These are phyloP conservation scores for Sarcodon aspratus DNA, from an alignment of 768 basidiomycete species.

Conservation along the genomic window DNA sequence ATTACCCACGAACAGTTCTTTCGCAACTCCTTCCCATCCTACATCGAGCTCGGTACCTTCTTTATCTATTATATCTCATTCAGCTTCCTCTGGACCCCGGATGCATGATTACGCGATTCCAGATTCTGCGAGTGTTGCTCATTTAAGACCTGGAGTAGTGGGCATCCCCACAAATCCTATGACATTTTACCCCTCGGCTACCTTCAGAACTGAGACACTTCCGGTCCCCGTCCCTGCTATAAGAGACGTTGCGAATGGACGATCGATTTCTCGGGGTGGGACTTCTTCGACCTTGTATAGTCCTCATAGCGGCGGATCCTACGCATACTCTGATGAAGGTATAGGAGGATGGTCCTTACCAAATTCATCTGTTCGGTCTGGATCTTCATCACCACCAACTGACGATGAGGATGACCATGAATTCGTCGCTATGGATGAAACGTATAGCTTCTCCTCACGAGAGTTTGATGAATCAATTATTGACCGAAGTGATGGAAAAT, in stretches of 20 bases:
- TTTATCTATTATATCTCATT: slow-evolving; percentile 10
- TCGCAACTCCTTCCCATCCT: slow-evolving; percentile 11
- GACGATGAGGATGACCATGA: neutral
- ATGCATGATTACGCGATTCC: slow-evolving; percentile 57
- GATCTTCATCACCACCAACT: slow-evolving; percentile 11
- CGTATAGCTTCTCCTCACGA: neutral
- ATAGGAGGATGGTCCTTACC: slow-evolving; percentile 41
- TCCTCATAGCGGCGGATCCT: too few relatives aligned
- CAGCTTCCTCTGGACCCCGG: slow-evolving; percentile 38
- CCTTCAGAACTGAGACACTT: too few relatives aligned
- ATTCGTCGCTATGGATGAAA: neutral
- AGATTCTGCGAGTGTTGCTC: slow-evolving; percentile 2
- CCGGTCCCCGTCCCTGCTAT: too few relatives aligned
- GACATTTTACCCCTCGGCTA: too few relatives aligned
- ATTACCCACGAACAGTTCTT: slow-evolving; percentile 2
- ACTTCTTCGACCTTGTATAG: too few relatives aligned
- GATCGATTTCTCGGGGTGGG: too few relatives aligned
- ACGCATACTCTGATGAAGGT: slow-evolving; percentile 5
- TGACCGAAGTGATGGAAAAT: slow-evolving; percentile 24
- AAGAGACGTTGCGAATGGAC: too few relatives aligned
- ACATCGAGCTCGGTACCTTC: slow-evolving; percentile 47
- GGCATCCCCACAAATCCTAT: too few relatives aligned
- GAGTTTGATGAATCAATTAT: neutral
- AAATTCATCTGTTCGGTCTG: slow-evolving; percentile 33
- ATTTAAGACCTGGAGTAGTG: too few relatives aligned